Conservation (phyloP, 169 alveolate species). For the Hepatocystis sp. region DNA sequence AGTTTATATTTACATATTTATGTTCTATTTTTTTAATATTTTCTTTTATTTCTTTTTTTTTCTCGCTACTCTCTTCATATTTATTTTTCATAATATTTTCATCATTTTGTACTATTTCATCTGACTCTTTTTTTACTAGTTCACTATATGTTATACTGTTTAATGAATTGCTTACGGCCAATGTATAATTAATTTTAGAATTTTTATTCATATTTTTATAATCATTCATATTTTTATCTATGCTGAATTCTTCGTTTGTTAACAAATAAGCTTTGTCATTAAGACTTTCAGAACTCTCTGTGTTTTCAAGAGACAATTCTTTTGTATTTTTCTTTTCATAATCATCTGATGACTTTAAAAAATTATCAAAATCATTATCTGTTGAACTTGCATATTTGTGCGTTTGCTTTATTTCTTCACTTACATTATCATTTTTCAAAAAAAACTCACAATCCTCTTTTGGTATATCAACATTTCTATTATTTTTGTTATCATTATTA, state of each 20-base stretch:
- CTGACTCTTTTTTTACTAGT: conserved; percentile 10
- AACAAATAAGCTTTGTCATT: neutral
- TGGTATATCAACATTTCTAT: neutral
- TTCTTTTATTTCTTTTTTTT: neutral
- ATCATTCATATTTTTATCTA: conserved; percentile 17
- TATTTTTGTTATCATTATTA: neutral
- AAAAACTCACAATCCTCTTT: neutral
- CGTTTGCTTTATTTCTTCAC: conserved; percentile 1
- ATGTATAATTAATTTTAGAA: conserved; percentile 16
- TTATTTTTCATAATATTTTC: too few relatives aligned
- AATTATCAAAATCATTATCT: conserved; percentile 13
- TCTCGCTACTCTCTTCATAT: neutral
- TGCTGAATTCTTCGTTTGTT: conserved; percentile 5
- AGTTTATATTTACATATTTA: too few relatives aligned
- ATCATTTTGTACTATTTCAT: too few relatives aligned
- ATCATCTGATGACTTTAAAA: conserved; percentile 2
- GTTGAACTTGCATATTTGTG: neutral
- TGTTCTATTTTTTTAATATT: too few relatives aligned
- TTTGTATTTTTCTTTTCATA: conserved; percentile 22
- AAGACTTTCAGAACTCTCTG: neutral
- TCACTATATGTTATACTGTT: neutral
- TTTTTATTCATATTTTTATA: neutral
- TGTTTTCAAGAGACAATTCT: neutral
- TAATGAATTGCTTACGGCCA: conserved; percentile 8
- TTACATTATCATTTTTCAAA: neutral